These are phyloP conservation scores for Protomyces macrosporus DNA, from an alignment of 1,139 yeast genomes.

Conservation along the genomic window DNA sequence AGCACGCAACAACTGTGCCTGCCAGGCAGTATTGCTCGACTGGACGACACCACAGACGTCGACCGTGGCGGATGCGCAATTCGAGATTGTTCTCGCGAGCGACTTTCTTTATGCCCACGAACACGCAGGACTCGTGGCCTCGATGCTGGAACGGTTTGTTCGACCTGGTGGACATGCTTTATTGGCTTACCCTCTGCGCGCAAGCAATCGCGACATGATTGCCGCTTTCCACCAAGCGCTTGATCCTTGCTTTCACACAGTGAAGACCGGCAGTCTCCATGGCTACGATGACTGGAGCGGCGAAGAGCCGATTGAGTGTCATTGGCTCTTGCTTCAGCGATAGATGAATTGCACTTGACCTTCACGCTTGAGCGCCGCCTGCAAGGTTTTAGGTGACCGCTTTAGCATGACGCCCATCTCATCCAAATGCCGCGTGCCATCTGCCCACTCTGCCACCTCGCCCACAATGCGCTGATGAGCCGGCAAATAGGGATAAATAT, in stretches of 20 bases:
- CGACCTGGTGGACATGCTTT: background rate
- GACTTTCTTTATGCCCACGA: slow-evolving; percentile 15
- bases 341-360: slow-evolving; percentile 30
- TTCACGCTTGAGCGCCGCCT: slow-evolving; percentile 20
- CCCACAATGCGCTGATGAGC: slow-evolving; percentile 41
- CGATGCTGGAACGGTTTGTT: background rate
- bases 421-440: slow-evolving; percentile 61
- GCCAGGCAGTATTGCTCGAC: slow-evolving; percentile 1
- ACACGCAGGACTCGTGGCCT: slow-evolving; percentile 19
- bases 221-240: background rate
- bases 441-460: slow-evolving; percentile 47
- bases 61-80: background rate
- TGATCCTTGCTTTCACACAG: background rate
- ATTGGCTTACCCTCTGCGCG: slow-evolving; percentile 15
- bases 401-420: slow-evolving; percentile 66
- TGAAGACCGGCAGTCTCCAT: background rate
- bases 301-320: background rate
- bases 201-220: slow-evolving; percentile 11
- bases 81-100: slow-evolving; percentile 10
- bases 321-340: slow-evolving; percentile 22
- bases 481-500: slow-evolving; percentile 62
- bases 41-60: slow-evolving; percentile 9
- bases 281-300: slow-evolving; percentile 26
- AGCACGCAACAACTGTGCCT: slow-evolving; percentile 43
- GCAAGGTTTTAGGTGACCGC: slow-evolving; percentile 51